A percentile compares a stretch with the other conserved stretches of the same genome.
Conservation (phyloP, 805 yeast genomes). For the Geotrichum ghanense region DNA sequence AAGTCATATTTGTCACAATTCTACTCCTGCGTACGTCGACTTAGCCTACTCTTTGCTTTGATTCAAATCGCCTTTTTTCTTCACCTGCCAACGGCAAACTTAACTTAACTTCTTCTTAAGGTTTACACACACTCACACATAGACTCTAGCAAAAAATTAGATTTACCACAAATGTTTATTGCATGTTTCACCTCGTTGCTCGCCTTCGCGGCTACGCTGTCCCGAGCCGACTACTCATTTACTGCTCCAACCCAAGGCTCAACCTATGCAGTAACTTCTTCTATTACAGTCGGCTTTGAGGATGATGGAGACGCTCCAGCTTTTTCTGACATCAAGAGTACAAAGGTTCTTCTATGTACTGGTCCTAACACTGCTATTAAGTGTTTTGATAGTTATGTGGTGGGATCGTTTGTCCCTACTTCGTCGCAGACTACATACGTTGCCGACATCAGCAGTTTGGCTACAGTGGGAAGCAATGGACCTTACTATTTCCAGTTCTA, state of each 20-base stretch:
- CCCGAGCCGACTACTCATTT: conserved; percentile 38
- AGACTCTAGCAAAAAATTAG: background rate
- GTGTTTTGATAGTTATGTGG: conserved; percentile 24
- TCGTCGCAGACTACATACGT: conserved; percentile 18
- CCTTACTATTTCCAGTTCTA: conserved; percentile 61
- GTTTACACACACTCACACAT: background rate
- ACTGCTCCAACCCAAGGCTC: conserved; percentile 32
- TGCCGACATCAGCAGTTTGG: conserved; percentile 33
- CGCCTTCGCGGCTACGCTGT: conserved; percentile 13
- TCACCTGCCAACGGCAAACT: too few species aligned
- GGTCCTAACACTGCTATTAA: conserved; percentile 46
- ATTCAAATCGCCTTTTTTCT: background rate
- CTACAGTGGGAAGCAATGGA: conserved; percentile 48
- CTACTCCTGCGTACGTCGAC: too few species aligned
- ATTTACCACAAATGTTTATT: background rate
- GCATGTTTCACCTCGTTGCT: conserved; percentile 6
- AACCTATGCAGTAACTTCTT: conserved; percentile 28
- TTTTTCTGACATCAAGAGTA: conserved; percentile 32
- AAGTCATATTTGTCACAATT: too few species aligned
- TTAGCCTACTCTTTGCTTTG: too few species aligned
- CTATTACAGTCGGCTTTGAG: conserved; percentile 40
- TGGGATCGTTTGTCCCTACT: conserved; percentile 16
- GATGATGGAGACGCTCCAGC: conserved; percentile 42
- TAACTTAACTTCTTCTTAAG: too few species aligned
- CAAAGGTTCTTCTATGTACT: conserved; percentile 51